Conservation (phyloP, 768 basidiomycete genomes). For the Agrocybe praecox region DNA sequence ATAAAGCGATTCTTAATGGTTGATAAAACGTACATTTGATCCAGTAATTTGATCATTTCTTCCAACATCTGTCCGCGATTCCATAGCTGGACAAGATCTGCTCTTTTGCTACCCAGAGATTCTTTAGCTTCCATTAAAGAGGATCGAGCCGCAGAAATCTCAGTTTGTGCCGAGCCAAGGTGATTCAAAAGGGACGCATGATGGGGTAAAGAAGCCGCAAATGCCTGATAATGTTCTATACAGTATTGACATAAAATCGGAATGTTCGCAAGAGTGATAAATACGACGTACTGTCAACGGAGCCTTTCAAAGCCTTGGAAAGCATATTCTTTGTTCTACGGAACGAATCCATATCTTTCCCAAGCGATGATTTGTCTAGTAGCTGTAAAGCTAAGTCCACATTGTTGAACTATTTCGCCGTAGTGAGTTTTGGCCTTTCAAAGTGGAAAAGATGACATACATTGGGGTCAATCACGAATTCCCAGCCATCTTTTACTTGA, state of each 20-base stretch:
- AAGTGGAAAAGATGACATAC: slow-evolving; percentile 41
- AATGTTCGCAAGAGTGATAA: slow-evolving; percentile 6
- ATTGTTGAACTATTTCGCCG: slow-evolving; percentile 75
- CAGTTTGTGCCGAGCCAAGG: slow-evolving; percentile 70
- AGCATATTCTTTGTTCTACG: slow-evolving; percentile 74
- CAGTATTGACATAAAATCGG: neutral
- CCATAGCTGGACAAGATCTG: slow-evolving; percentile 91
- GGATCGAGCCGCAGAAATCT: slow-evolving; percentile 71
- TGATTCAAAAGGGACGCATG: slow-evolving; percentile 80
- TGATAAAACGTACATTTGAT: slow-evolving; percentile 66
- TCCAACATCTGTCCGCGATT: slow-evolving; percentile 87
- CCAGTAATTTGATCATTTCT: slow-evolving; percentile 93
- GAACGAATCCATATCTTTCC: slow-evolving; percentile 80
- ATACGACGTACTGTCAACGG: slow-evolving; percentile 75
- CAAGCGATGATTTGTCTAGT: slow-evolving; percentile 72
- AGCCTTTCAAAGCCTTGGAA: slow-evolving; percentile 80
- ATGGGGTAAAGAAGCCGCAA: slow-evolving; percentile 91
- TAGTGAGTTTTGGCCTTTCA: slow-evolving; percentile 1
- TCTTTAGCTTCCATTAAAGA: slow-evolving; percentile 81
- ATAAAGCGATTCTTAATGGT: slow-evolving; percentile 8
- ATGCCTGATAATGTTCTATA: slow-evolving; percentile 88
- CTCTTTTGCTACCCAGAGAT: slow-evolving; percentile 75
- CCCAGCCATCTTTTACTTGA: slow-evolving; percentile 89
- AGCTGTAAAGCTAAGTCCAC: slow-evolving; percentile 92
- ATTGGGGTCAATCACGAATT: slow-evolving; percentile 81